Conservation (phyloP, 1,284 basidiomycete genomes). For the Stereum hirsutum region DNA sequence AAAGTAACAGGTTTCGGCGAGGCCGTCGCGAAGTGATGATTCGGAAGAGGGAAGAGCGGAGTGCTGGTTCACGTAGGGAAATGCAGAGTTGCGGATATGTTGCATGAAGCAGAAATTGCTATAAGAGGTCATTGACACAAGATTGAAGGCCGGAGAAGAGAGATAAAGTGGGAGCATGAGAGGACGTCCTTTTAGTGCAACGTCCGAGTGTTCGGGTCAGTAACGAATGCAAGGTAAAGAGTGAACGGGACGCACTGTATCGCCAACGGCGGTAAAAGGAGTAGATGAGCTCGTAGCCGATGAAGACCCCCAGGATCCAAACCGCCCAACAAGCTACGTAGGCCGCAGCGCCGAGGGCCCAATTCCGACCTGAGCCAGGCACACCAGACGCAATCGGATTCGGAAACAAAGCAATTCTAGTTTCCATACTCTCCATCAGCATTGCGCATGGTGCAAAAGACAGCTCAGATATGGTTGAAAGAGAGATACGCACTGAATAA, state of each 20-base stretch:
- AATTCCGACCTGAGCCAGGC: conserved; percentile 61
- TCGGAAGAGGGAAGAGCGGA: conserved; percentile 41
- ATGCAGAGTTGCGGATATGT: conserved; percentile 66
- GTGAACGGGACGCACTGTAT: conserved; percentile 56
- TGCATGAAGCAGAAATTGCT: conserved; percentile 77
- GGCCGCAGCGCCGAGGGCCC: conserved; percentile 70
- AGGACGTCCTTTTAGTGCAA: conserved; percentile 80
- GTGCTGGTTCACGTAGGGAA: conserved; percentile 37
- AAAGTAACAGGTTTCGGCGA: conserved; percentile 73
- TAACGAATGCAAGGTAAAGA: conserved; percentile 4
- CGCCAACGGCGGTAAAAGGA: conserved; percentile 78
- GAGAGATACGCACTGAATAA: conserved; percentile 55
- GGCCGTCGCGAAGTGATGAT: conserved; percentile 48
- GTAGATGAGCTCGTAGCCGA: conserved; percentile 74
- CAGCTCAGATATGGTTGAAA: conserved; percentile 4
- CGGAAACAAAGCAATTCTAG: conserved; percentile 60
- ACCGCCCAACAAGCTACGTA: conserved; percentile 71
- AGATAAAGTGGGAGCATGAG: conserved; percentile 74
- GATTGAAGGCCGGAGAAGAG: conserved; percentile 66
- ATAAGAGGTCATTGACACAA: conserved; percentile 69
- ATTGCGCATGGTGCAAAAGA: too few relatives aligned
- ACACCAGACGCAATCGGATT: conserved; percentile 57
- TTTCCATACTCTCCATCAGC: conserved; percentile 1
- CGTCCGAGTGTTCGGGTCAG: conserved; percentile 3
- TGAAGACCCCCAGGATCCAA: conserved; percentile 68